Evolutionary conservation across 352 stramenopile species (phyloP).

Genomic region (Phytopythium boreale): DNA sequence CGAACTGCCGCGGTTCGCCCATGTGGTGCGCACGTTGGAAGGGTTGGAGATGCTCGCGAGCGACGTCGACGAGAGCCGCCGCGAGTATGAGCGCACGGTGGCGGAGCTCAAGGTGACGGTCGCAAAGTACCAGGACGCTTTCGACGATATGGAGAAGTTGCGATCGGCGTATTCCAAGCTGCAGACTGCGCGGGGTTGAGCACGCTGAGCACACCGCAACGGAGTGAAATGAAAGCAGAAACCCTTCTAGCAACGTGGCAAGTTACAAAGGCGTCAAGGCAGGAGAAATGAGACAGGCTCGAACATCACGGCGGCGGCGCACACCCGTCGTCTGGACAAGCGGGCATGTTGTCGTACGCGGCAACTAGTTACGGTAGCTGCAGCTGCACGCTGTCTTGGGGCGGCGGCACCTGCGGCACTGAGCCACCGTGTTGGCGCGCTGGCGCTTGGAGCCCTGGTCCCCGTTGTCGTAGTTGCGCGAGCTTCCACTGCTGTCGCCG

Average conservation of each 20-base stretch:
- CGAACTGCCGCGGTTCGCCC: constrained; percentile 27
- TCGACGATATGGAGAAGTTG: constrained; percentile 23
- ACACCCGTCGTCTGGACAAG: too few species aligned
- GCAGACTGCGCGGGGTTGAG: constrained; percentile 3
- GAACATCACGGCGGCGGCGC: too few species aligned
- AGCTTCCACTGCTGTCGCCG: constrained; percentile 18
- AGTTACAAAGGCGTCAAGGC: not conserved
- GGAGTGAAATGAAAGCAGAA: not conserved
- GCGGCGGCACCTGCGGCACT: constrained; percentile 52
- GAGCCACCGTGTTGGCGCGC: constrained; percentile 23
- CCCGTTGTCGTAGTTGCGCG: constrained; percentile 8
- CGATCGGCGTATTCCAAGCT: constrained; percentile 28
- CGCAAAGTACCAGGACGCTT: constrained; percentile 22
- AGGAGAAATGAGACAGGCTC: not conserved
- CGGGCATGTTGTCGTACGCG: not conserved
- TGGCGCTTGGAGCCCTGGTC: constrained; percentile 39
- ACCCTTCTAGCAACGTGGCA: not conserved
- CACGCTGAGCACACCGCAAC: not conserved
- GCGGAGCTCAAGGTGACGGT: constrained; percentile 16
- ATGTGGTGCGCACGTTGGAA: constrained; percentile 24
- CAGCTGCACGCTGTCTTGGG: constrained; percentile 49
- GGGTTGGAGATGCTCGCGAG: constrained; percentile 7
- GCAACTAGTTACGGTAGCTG: constrained; percentile 38
- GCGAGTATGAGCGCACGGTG: constrained; percentile 26
- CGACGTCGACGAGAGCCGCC: constrained; percentile 9